phyloP scores from a whole-genome alignment of 2,329 filamentous ascomycete genomes.

The Neonectria neomacrospora region DNA sequence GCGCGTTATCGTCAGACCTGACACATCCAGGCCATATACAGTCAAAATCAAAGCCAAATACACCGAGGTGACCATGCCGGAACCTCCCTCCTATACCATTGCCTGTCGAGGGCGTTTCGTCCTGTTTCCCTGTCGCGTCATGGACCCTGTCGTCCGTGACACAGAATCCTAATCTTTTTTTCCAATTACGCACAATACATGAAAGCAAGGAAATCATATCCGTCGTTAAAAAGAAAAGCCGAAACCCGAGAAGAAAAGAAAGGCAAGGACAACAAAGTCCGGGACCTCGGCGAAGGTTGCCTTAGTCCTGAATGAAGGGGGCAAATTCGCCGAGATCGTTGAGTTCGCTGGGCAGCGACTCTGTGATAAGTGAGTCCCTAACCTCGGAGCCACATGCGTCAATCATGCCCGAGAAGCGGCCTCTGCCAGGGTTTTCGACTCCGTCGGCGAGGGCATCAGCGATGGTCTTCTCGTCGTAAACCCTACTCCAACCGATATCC shows the following conservation, averaged over 20 bases:
- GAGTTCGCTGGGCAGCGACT: not conserved
- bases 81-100: constrained; percentile 2
- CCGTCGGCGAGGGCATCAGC: constrained; percentile 51
- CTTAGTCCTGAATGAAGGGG: not conserved
- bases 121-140: constrained; percentile 15
- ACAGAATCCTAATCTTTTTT: constrained; percentile 20
- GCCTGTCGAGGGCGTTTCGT: constrained; percentile 20
- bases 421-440: constrained; percentile 49
- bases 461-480: constrained; percentile 49
- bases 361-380: not conserved
- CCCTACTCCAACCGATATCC: constrained; percentile 50
- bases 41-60: constrained; percentile 4
- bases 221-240: constrained; percentile 3
- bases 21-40: not conserved
- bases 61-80: not conserved
- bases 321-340: not conserved
- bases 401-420: constrained; percentile 54
- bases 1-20: not conserved
- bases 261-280: not conserved
- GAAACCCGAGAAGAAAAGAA: not conserved
- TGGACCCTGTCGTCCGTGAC: constrained; percentile 4
- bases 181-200: not conserved
- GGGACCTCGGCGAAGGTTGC: not conserved
- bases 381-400: constrained; percentile 25
- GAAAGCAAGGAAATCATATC: constrained; percentile 13